Evolutionary conservation across 1,284 basidiomycete species (phyloP), one percentile per base, ranked within the genome.

Genomic region (Baeospora myosura): DNA sequence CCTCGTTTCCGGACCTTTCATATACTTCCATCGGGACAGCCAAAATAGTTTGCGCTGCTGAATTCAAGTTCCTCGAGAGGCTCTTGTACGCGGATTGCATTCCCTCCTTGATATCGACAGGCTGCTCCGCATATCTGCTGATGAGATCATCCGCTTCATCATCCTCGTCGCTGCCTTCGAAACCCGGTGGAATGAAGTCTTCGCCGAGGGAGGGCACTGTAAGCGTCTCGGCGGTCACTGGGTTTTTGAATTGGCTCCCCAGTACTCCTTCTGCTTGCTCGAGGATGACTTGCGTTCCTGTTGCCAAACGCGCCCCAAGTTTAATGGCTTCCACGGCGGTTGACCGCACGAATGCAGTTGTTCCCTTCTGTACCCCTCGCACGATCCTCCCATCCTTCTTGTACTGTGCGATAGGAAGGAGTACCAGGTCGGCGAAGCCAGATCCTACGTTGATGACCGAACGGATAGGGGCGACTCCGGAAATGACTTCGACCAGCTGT

Each of bases 1-100:
- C 92, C 72, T 93, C 87, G 41, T 82, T 86, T 12, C 87, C 87
- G 10, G 88, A 86, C 45, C 86, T 73, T 61, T 98, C 95, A 54
- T 98, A 97, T 12, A 97, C 92, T 61, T 98, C 96, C 93, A 98
- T 98, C 0, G 95, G 95, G 1, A 98, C 91, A 0, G 96, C 95
- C 22, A 98, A 74, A 49, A 98, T 98, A 0, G 96, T 98, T 65
- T 98, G 95, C 10, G 95, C 96, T 3, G 95, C 95, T 23, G 87
- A 88, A 50, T 85, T 88, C 43, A 98, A 61, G 61, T 96, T 96
- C 53, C 68, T 79, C 44, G 76, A 78, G 52, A 98, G 61, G 52
- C 88, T 92, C 55, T 71, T 76, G 62, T 97, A 96, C 12, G 94
- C 95, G 1, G 81, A 83, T 48, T 88, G 78, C n/a, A 98, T 71